Percentiles rank a stretch among this genome's conserved stretches.
These are phyloP conservation scores for Parathielavia appendiculata DNA, from an alignment of 495 filamentous ascomycete genomes.

Conservation along the genomic window DNA sequence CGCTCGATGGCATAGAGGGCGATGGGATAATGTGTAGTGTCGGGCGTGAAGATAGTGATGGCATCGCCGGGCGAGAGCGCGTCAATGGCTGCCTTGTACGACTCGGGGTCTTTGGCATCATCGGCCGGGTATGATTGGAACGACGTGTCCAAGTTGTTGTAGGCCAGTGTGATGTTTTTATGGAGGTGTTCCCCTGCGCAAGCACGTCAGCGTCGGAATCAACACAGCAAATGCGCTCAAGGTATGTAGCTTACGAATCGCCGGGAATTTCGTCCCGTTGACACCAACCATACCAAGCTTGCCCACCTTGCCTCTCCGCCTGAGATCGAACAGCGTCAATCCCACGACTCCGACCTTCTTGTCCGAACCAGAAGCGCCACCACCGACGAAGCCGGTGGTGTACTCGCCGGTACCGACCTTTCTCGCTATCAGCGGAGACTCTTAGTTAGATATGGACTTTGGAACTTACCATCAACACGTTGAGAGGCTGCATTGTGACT, in stretches of 20 bases:
- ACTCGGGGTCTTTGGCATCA: constrained; percentile 63
- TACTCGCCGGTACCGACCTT: constrained; percentile 91
- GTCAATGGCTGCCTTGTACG: constrained; percentile 89
- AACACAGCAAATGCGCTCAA: neutral
- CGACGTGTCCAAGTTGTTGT: constrained; percentile 78
- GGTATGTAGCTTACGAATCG: constrained; percentile 61
- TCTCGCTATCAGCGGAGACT: constrained; percentile 15
- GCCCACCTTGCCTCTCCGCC: constrained; percentile 81
- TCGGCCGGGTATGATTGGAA: constrained; percentile 79
- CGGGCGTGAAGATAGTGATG: constrained; percentile 95
- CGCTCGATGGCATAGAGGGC: constrained; percentile 87
- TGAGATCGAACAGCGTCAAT: constrained; percentile 81
- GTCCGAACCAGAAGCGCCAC: constrained; percentile 71
- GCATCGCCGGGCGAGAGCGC: constrained; percentile 75
- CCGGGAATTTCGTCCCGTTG: constrained; percentile 81
- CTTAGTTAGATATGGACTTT: neutral
- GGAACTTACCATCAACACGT: constrained; percentile 73
- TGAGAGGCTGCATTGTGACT: constrained; percentile 64
- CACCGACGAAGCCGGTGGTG: constrained; percentile 85
- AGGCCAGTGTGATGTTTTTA: constrained; percentile 80
- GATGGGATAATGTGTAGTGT: constrained; percentile 92
- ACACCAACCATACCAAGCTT: constrained; percentile 86
- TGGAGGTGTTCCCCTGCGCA: constrained; percentile 69
- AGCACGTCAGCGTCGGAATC: neutral
- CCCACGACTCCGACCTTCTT: constrained; percentile 94